Evolutionary conservation across 1,284 basidiomycete genomes (phyloP).

Genomic region (Exobasidium cylindrosporum): DNA sequence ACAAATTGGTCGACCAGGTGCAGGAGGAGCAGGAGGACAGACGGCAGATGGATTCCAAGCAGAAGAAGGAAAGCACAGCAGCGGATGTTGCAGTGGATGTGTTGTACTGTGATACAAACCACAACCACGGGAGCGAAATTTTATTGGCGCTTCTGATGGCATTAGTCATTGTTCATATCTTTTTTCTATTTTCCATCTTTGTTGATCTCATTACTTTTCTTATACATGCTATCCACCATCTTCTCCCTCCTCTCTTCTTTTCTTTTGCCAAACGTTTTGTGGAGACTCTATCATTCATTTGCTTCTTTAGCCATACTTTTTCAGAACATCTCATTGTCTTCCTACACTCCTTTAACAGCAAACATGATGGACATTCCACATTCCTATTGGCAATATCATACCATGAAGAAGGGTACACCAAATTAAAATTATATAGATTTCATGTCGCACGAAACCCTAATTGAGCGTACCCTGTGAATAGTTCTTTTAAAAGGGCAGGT

Average conservation of each 20-base stretch:
- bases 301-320: neutral
- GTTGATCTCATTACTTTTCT: too few relatives aligned
- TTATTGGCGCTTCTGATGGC: too few relatives aligned
- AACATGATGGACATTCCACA: too few relatives aligned
- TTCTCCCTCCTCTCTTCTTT: neutral
- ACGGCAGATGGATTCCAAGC: slow-evolving; percentile 37
- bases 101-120: slow-evolving; percentile 26
- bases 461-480: neutral
- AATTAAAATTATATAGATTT: neutral
- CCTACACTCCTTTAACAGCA: too few relatives aligned
- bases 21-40: slow-evolving; percentile 32
- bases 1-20: slow-evolving; percentile 47
- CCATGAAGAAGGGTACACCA: too few relatives aligned
- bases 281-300: neutral
- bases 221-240: neutral
- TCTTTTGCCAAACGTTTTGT: neutral
- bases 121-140: too few relatives aligned
- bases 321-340: too few relatives aligned
- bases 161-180: too few relatives aligned
- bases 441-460: slow-evolving; percentile 7
- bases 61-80: slow-evolving; percentile 32
- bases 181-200: too few relatives aligned
- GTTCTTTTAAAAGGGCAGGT: neutral
- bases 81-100: slow-evolving; percentile 43
- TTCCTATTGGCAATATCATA: too few relatives aligned